Conservation (phyloP, 2,329 filamentous ascomycete species). For the Albifimbria verrucaria region DNA sequence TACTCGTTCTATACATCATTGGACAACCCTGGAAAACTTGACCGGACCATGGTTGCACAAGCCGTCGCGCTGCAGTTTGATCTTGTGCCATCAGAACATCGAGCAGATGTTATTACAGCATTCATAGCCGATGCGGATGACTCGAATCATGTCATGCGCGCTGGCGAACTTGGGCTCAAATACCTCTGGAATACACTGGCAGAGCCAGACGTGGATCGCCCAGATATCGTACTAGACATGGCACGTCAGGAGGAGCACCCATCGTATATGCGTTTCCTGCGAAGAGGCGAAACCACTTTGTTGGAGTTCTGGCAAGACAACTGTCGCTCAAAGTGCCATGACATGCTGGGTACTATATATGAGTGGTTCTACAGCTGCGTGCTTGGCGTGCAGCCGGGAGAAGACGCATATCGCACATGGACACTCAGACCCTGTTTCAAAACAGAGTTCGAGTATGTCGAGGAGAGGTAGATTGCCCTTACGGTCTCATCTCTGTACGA, state of each 20-base stretch:
- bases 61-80: conserved; percentile 26
- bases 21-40: conserved; percentile 25
- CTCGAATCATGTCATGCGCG: conserved; percentile 31
- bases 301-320: conserved; percentile 42
- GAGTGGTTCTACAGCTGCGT: conserved; percentile 44
- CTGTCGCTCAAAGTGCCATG: conserved; percentile 41
- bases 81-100: conserved; percentile 15
- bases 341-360: conserved; percentile 46
- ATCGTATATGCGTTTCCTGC: conserved; percentile 44
- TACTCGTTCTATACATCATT: conserved; percentile 36
- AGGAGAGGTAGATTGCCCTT: conserved; percentile 35
- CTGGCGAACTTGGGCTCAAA: conserved; percentile 39
- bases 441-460: conserved; percentile 34
- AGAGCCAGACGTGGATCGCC: conserved; percentile 29
- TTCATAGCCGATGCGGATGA: conserved; percentile 19
- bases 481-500: conserved; percentile 26
- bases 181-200: conserved; percentile 38
- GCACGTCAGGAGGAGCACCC: conserved; percentile 44
- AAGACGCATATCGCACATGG: conserved; percentile 36
- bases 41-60: conserved; percentile 36
- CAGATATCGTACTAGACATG: conserved; percentile 39
- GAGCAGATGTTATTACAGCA: conserved; percentile 14
- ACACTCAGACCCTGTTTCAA: conserved; percentile 34
- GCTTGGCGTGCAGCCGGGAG: conserved; percentile 32
- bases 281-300: conserved; percentile 39